Conservation (phyloP, 2,329 filamentous ascomycete genomes). For the Rhexocercosporidium sp. region DNA sequence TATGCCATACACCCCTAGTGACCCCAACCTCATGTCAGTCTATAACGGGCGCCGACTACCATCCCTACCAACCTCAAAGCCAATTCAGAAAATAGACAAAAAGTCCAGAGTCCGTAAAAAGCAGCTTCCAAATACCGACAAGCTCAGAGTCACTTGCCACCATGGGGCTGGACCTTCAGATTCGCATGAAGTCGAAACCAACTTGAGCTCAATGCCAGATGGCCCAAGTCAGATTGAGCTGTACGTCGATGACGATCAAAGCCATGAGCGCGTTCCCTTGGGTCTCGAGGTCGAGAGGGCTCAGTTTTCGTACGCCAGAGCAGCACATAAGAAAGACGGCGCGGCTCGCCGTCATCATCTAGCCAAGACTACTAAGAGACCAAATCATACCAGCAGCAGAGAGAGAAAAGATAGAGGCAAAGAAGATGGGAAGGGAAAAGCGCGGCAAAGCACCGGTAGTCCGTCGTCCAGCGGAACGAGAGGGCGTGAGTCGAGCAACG, state of each 20-base stretch:
- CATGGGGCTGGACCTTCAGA: conserved; percentile 10
- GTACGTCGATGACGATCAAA: conserved; percentile 25
- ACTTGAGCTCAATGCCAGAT: conserved; percentile 11
- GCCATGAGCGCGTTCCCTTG: conserved; percentile 27
- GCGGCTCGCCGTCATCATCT: not conserved
- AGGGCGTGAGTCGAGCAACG: not conserved
- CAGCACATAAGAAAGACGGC: not conserved
- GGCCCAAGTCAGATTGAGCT: conserved; percentile 28
- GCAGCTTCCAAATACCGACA: conserved; percentile 12
- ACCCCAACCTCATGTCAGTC: conserved; percentile 19
- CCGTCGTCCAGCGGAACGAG: not conserved
- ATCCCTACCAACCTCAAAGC: conserved; percentile 19
- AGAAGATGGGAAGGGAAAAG: not conserved
- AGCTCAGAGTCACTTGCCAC: conserved; percentile 21
- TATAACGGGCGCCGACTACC: conserved; percentile 29
- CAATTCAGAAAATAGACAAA: not conserved
- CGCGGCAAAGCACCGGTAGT: not conserved
- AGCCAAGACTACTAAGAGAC: not conserved
- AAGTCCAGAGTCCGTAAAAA: conserved; percentile 12
- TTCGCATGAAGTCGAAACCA: conserved; percentile 20
- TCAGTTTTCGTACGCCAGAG: not conserved
- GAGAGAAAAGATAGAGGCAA: not conserved
- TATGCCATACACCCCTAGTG: conserved; percentile 19
- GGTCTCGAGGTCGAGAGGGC: not conserved
- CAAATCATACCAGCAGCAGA: not conserved